These are phyloP conservation scores for Rhizopogon roseolus DNA, from an alignment of 768 basidiomycete genomes.

Conservation along the genomic window DNA sequence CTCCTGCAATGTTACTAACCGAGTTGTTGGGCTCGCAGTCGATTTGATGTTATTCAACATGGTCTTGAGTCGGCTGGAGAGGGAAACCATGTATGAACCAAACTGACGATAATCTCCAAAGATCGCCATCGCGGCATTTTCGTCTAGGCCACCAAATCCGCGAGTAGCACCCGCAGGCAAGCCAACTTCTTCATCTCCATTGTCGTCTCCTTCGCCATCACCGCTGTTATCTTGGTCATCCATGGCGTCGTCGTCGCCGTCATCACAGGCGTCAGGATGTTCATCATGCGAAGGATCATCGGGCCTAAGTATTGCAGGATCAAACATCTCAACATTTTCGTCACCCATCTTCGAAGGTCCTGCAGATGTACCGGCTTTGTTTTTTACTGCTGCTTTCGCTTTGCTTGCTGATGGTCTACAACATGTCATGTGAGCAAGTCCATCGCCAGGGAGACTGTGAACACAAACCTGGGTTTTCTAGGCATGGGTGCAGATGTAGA, in stretches of 20 bases:
- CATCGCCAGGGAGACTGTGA: conserved; percentile 4
- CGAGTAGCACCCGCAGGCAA: conserved; percentile 31
- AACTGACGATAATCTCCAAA: conserved; percentile 85
- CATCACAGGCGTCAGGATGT: conserved; percentile 38
- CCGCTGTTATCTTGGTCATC: conserved; percentile 48
- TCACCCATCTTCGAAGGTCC: conserved; percentile 62
- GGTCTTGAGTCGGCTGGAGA: conserved; percentile 82
- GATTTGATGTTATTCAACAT: conserved; percentile 87
- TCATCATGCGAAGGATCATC: conserved; percentile 40
- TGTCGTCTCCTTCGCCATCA: conserved; percentile 45
- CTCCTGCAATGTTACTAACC: conserved; percentile 88
- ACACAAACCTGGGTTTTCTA: conserved; percentile 62
- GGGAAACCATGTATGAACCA: conserved; percentile 89
- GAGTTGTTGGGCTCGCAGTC: conserved; percentile 78
- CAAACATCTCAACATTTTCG: conserved; percentile 76
- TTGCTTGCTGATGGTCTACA: conserved; percentile 47
- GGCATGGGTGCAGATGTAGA: conserved; percentile 57
- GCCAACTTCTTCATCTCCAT: conserved; percentile 33
- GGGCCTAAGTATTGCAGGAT: conserved; percentile 49
- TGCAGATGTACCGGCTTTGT: conserved; percentile 50
- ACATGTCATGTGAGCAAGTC: conserved; percentile 7
- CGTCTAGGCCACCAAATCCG: conserved; percentile 53
- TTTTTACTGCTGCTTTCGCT: conserved; percentile 56
- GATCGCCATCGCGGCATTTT: conserved; percentile 71
- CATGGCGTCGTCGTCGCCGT: conserved; percentile 34